Percentiles rank a stretch among this genome's conserved stretches.
phyloP scores from a whole-genome alignment of 257 asterid genomes.

The Capsicum rhomboideum region DNA sequence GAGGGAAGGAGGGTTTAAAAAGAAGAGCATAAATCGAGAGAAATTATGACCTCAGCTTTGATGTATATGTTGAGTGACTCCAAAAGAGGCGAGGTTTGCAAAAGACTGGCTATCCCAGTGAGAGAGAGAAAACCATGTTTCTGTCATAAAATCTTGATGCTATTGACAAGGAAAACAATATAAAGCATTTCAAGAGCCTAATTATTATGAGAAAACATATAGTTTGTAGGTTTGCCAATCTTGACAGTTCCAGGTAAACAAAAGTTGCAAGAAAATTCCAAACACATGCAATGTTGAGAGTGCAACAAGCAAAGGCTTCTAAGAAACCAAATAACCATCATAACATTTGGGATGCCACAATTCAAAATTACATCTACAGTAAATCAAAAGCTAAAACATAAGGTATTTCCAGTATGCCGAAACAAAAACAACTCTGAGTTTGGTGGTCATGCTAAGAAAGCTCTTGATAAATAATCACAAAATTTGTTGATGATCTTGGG shows the following conservation, averaged over 20 bases:
- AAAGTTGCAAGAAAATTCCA: neutral
- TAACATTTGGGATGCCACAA: neutral
- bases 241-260: neutral
- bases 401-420: neutral
- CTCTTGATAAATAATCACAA: neutral
- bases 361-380: neutral
- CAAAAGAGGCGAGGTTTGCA: too few relatives aligned
- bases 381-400: neutral
- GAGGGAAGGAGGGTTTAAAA: too few relatives aligned
- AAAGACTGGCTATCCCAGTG: too few relatives aligned
- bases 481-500: neutral
- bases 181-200: neutral
- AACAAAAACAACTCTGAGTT: neutral
- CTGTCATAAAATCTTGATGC: neutral
- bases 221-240: neutral
- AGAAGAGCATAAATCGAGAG: too few relatives aligned
- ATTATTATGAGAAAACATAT: too few relatives aligned
- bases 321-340: too few relatives aligned
- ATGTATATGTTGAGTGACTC: too few relatives aligned
- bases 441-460: neutral
- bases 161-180: neutral
- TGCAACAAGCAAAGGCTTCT: neutral
- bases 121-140: neutral
- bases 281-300: neutral
- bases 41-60: too few relatives aligned